phyloP scores from a whole-genome alignment of 1,284 basidiomycete species.

The Erythrobasidium hasegawianum region DNA sequence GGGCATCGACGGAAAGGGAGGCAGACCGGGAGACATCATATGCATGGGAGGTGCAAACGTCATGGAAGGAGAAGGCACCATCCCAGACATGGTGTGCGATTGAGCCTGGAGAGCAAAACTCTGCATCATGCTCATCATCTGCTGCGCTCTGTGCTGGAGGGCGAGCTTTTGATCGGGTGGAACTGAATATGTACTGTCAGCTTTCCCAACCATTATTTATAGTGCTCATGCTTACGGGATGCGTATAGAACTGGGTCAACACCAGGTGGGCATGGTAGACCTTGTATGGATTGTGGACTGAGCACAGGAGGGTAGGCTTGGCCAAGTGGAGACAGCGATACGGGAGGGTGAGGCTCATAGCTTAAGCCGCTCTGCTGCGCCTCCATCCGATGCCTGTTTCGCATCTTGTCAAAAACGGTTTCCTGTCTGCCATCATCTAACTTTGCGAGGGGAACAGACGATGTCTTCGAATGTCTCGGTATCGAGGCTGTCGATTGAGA shows the following conservation, averaged over 20 bases:
- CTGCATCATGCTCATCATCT: constrained; percentile 28
- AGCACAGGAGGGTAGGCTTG: neutral
- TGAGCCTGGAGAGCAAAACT: constrained; percentile 28
- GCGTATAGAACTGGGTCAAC: constrained; percentile 29
- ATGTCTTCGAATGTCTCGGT: neutral
- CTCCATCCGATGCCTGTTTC: constrained; percentile 2
- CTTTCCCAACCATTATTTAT: neutral
- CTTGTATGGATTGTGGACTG: constrained; percentile 17
- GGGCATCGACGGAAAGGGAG: neutral
- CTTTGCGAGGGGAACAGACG: neutral
- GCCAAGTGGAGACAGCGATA: neutral
- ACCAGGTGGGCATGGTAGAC: constrained; percentile 17
- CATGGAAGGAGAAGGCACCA: neutral
- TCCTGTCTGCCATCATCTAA: neutral
- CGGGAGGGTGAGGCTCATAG: neutral
- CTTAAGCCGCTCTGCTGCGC: neutral
- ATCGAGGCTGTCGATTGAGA: neutral
- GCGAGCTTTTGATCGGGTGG: constrained; percentile 29
- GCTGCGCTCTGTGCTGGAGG: constrained; percentile 24
- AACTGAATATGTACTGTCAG: constrained; percentile 7
- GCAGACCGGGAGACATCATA: constrained; percentile 10
- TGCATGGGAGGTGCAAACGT: neutral
- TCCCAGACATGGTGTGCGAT: neutral
- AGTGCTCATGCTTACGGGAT: constrained; percentile 7
- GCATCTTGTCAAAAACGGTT: neutral